Base-by-base conservation (phyloP, 257 asterid genomes). In the Plantago major region DNA sequence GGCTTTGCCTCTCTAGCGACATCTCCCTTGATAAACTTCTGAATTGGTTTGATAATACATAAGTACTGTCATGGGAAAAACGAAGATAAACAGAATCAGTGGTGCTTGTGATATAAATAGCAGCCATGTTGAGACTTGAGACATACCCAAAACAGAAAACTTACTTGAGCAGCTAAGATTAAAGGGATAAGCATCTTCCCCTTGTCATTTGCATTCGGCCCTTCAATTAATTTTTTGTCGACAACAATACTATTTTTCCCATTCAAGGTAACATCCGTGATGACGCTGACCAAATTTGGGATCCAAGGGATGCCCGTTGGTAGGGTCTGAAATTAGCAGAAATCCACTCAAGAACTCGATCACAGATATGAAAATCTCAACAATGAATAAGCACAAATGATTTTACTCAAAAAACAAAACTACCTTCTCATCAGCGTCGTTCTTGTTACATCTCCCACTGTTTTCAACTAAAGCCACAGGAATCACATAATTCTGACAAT, bases 401-500 rank as follows among this genome's bases (percentile, higher is more conserved):
- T n/a, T 53, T 53, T 42, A 40, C 1, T 14, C 6, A 22, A 55
- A 4, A 6, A 46, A 45, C 48, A 62, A 30, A 11, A 1, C 26
- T 10, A 89, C 99, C 99, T 90, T 93, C 75, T 93, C 99, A 3
- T 90, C 97, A 16, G 62, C 38, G 43, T 93, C 95, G 52, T 93
- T 93, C 92, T 89, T 93, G 82, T 76, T 79, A 65, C 99, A 89
- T 70, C 99, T 85, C 66, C 96, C 95, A 38, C 95, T 93, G 76
- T 93, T 93, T 79, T 93, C 99, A 69, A 90, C 99, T 83, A 93
- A 78, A 65, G 89, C 96, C 65, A 89, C 87, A 9, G 95, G 94
- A 66, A 90, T 72, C 9, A 72, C 71, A 68, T 71, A 74, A 33
- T 66, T 81, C 99, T 89, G 66, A 57, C 46, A 79, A 62, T 44